These are phyloP conservation scores for Aspergillus jensenii DNA, from an alignment of 2,329 filamentous ascomycete genomes.

Conservation along the genomic window DNA sequence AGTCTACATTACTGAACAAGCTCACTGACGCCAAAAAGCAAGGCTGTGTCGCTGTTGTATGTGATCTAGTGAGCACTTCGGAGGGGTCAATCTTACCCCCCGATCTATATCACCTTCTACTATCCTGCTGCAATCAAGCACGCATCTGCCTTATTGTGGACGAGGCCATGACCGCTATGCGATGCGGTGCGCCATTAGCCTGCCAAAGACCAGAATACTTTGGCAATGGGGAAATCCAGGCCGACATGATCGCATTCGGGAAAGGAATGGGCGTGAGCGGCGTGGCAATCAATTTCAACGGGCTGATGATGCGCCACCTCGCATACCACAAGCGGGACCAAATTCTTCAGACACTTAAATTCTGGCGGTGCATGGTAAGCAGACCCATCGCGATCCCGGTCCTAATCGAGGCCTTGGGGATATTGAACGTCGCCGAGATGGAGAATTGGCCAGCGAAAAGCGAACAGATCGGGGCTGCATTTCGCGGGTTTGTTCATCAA, in stretches of 20 bases:
- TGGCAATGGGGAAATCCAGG: neutral
- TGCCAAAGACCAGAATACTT: neutral
- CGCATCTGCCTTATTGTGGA: neutral
- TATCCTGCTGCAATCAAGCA: neutral
- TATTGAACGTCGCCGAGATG: neutral
- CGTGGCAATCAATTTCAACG: neutral
- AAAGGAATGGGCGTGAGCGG: neutral
- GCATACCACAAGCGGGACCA: neutral
- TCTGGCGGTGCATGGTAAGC: neutral
- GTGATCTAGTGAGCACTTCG: neutral
- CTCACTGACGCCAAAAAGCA: neutral
- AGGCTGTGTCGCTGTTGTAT: neutral
- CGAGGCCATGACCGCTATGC: neutral
- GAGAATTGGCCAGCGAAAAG: neutral
- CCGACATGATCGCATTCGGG: neutral
- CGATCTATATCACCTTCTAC: neutral
- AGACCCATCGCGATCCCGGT: neutral
- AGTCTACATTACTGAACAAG: neutral
- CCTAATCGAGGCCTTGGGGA: neutral
- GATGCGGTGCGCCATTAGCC: neutral
- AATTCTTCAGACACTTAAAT: neutral
- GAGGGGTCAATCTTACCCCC: neutral
- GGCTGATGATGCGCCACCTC: neutral
- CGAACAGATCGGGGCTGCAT: neutral
- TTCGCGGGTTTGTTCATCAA: neutral